Conservation (phyloP, 345 rosid species). For the Gossypium turneri region DNA sequence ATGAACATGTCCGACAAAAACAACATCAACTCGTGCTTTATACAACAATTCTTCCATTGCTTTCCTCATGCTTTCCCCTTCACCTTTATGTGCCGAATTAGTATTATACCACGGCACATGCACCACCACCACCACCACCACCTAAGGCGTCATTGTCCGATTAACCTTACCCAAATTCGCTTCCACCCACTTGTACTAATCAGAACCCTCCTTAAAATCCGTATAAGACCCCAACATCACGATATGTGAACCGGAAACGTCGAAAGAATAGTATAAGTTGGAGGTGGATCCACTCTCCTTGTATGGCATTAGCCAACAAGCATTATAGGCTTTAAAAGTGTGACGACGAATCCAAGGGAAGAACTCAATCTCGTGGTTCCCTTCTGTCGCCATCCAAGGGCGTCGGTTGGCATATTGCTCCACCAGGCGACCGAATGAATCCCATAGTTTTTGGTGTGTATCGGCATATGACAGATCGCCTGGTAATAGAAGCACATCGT, state of each 20-base stretch:
- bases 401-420: constrained; percentile 69
- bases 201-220: constrained; percentile 50
- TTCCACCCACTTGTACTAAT: constrained; percentile 67
- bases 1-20: constrained; percentile 86
- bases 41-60: constrained; percentile 71
- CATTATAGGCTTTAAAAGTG: constrained; percentile 66
- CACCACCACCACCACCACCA: constrained; percentile 48
- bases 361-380: constrained; percentile 79
- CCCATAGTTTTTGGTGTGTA: constrained; percentile 63
- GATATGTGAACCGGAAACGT: constrained; percentile 50
- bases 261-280: constrained; percentile 80
- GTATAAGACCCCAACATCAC: constrained; percentile 57
- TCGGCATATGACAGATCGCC: constrained; percentile 88
- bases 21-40: constrained; percentile 61
- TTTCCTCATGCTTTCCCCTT: constrained; percentile 76
- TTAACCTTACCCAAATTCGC: constrained; percentile 52
- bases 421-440: constrained; percentile 85
- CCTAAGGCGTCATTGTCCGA: constrained; percentile 68
- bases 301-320: constrained; percentile 81
- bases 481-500: constrained; percentile 67
- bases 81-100: constrained; percentile 75
- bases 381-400: constrained; percentile 94
- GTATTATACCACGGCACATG: constrained; percentile 96
- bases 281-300: constrained; percentile 66
- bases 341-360: constrained; percentile 52